Percentiles rank a stretch among this genome's conserved stretches.
Conservation (phyloP, 2,329 filamentous ascomycete genomes). For the Alternaria viburni region DNA sequence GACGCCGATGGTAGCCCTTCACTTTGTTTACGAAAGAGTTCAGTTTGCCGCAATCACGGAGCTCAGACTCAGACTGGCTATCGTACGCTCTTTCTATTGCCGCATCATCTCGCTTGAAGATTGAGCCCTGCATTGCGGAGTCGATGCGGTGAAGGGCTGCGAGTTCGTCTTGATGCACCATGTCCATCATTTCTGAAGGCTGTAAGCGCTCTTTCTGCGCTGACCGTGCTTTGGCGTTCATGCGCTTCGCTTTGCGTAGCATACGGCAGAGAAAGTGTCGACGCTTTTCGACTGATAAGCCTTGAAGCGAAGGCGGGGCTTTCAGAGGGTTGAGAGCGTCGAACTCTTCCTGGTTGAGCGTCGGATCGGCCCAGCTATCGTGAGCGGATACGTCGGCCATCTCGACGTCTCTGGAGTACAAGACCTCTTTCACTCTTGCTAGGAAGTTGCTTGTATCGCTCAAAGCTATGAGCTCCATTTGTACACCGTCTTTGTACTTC, state of each 20-base stretch:
- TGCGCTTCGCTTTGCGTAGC: background rate
- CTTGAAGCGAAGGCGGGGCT: background rate
- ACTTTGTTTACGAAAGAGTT: background rate
- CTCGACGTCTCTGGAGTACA: background rate
- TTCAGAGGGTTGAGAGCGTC: background rate
- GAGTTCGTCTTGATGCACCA: background rate
- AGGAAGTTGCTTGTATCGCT: background rate
- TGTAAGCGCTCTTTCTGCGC: background rate
- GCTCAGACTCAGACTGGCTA: background rate
- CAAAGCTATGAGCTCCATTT: background rate
- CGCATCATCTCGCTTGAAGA: background rate
- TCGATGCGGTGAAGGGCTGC: background rate
- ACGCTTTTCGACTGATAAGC: background rate
- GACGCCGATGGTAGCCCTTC: background rate
- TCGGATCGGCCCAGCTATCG: background rate
- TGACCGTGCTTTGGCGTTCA: background rate
- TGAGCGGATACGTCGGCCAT: background rate
- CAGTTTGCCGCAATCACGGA: background rate
- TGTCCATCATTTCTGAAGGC: background rate
- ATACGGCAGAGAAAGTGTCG: background rate
- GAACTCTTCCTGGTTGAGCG: background rate
- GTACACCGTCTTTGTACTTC: background rate
- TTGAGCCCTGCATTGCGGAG: background rate
- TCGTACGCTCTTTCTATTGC: background rate
- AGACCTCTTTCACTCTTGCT: background rate